Base-by-base conservation (phyloP, 805 yeast genomes). In the Candida lessepsii region DNA sequence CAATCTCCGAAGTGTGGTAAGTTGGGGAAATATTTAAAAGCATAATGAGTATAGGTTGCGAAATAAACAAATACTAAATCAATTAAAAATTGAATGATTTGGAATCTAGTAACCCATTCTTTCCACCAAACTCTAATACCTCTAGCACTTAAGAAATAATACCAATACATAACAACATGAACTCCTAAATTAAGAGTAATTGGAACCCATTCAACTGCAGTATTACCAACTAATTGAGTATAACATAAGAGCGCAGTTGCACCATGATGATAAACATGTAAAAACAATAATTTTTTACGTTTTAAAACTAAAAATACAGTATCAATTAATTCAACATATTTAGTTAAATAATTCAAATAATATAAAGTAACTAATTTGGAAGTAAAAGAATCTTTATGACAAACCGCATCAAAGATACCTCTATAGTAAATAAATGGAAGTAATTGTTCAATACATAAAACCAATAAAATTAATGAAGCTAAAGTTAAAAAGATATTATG, bases 121-220 rank as follows among this genome's bases (percentile, higher is more conserved):
- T 93, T 91, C 99, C 99, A 91, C 97, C 97, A 90, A 40, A 91
- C 96, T 57, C 87, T 83, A 59, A 90, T 86, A 43, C 96, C 96
- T 61, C 95, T 78, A 15, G 97, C 86, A 38, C 93, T 76, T 55
- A 91, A 73, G 74, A 90, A 89, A 73, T 93, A 91, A 78, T 91
- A 91, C 85, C 89, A 91, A 78, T 91, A 91, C 99, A 91, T 93
- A 42, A 91, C 80, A 37, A 90, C 96, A 60, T 91, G 98, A 37
- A 91, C 98, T 39, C 81, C 85, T 65, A 91, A 75, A 75, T 91
- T 91, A 56, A 91, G 75, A 23, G 83, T 65, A 57, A 91, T 91
- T 42, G 93, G 95, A 25, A 91, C 96, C 97, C 98, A 91, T 47
- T 88, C 86, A 46, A 91, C 93, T 2, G 96, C 73, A 31, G 98